Evolutionary conservation across 2,329 filamentous ascomycete species (phyloP).

Genomic region (Fusarium kyushuense): DNA sequence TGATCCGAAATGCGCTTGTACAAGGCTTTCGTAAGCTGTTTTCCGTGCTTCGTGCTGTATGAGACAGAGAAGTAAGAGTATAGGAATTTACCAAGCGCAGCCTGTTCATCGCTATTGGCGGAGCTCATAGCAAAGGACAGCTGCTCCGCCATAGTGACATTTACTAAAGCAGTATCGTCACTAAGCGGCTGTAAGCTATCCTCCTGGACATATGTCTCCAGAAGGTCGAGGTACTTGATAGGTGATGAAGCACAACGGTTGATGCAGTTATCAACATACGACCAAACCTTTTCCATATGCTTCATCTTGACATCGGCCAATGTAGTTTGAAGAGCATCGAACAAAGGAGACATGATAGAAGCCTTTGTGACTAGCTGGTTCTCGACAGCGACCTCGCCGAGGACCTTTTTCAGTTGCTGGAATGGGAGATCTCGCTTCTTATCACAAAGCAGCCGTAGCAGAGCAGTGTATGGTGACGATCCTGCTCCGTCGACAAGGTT

Average conservation of each 20-base stretch:
- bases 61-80: constrained; percentile 67
- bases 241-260: constrained; percentile 79
- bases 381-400: constrained; percentile 72
- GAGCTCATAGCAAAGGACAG: constrained; percentile 74
- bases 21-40: constrained; percentile 44
- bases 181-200: constrained; percentile 44
- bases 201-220: constrained; percentile 61
- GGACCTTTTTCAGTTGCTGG: constrained; percentile 64
- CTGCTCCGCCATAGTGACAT: constrained; percentile 80
- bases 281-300: constrained; percentile 64
- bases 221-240: constrained; percentile 83
- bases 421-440: constrained; percentile 49
- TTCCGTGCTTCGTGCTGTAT: constrained; percentile 62
- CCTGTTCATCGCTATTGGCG: constrained; percentile 57
- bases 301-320: constrained; percentile 31
- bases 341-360: constrained; percentile 62
- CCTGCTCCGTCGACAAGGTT: constrained; percentile 60
- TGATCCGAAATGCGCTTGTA: constrained; percentile 51
- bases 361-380: constrained; percentile 72
- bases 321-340: constrained; percentile 51
- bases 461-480: constrained; percentile 76
- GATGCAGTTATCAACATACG: constrained; percentile 86
- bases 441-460: constrained; percentile 64
- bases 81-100: constrained; percentile 68
- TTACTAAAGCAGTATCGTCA: constrained; percentile 68